Percentiles rank a stretch among this genome's conserved stretches.
Evolutionary conservation across 805 yeast genomes (phyloP).

Genomic region (Ogataea nakhonphanomensis): DNA sequence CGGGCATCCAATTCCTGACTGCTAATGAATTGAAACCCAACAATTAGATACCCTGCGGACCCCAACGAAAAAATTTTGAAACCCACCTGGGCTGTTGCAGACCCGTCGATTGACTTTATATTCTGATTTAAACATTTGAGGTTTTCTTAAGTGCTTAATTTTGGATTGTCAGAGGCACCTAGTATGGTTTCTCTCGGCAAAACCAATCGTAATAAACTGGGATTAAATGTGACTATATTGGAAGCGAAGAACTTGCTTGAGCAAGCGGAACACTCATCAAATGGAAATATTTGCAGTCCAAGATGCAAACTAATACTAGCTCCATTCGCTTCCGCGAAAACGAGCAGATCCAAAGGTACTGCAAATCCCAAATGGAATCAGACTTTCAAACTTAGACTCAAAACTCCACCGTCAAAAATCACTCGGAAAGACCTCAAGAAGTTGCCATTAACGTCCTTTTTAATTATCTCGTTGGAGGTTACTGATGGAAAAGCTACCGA

Average conservation of each 20-base stretch:
- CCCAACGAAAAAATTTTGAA: constrained; percentile 5
- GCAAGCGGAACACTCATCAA: constrained; percentile 1
- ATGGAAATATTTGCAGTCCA: constrained; percentile 18
- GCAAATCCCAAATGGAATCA: constrained; percentile 22
- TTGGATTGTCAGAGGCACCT: background rate
- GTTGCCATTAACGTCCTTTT: constrained; percentile 12
- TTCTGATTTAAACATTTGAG: background rate
- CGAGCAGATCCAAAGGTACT: constrained; percentile 15
- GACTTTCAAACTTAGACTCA: constrained; percentile 13
- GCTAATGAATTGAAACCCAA: constrained; percentile 3
- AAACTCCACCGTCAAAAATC: constrained; percentile 15
- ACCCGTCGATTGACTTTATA: constrained; percentile 5
- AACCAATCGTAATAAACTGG: constrained; percentile 8
- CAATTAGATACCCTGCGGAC: constrained; percentile 1
- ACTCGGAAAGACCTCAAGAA: constrained; percentile 5
- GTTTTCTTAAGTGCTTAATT: background rate
- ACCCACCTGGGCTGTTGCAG: background rate
- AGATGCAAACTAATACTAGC: constrained; percentile 18
- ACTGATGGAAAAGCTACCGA: constrained; percentile 23
- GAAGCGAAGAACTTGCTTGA: constrained; percentile 20
- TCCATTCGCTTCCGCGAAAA: constrained; percentile 15
- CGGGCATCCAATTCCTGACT: background rate
- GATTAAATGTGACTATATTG: constrained; percentile 15
- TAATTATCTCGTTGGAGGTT: constrained; percentile 15
- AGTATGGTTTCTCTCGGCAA: constrained; percentile 13